Evolutionary conservation across 345 rosid genomes (phyloP).

Genomic region (Syzygium jambos): DNA sequence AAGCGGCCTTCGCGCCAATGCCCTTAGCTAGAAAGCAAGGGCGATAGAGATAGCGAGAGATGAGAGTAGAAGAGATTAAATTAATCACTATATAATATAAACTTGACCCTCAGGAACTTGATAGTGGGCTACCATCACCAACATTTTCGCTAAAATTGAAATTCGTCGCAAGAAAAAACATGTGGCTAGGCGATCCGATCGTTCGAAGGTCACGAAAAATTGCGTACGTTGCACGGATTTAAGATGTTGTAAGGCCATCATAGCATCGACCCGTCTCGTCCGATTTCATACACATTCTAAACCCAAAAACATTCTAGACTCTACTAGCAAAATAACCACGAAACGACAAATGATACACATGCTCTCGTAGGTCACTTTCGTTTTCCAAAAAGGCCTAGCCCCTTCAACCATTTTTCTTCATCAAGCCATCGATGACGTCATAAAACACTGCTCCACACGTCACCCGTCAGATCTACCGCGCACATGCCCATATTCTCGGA

Average conservation of each 20-base stretch:
- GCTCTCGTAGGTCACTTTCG: neutral
- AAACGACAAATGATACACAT: neutral
- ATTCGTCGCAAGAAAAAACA: too few species aligned
- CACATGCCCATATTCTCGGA: neutral
- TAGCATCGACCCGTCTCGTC: rapidly evolving
- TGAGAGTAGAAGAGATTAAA: too few species aligned
- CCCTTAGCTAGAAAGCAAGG: too few species aligned
- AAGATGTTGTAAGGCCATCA: neutral
- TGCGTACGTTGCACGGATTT: neutral
- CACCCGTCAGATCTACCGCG: too few species aligned
- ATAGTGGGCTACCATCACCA: too few species aligned
- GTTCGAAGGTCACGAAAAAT: neutral
- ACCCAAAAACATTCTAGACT: neutral
- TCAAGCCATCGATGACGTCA: neutral
- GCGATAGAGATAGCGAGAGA: too few species aligned
- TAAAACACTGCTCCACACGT: neutral
- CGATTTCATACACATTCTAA: neutral
- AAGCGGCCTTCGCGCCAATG: too few species aligned
- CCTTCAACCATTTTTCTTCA: neutral
- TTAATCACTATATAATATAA: too few species aligned
- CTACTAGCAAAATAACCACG: neutral
- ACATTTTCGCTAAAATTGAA: neutral
- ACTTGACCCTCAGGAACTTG: too few species aligned
- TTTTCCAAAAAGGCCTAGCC: neutral
- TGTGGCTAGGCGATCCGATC: neutral